Evolutionary conservation across 345 rosid species (phyloP).

Genomic region (Kandelia obovata): DNA sequence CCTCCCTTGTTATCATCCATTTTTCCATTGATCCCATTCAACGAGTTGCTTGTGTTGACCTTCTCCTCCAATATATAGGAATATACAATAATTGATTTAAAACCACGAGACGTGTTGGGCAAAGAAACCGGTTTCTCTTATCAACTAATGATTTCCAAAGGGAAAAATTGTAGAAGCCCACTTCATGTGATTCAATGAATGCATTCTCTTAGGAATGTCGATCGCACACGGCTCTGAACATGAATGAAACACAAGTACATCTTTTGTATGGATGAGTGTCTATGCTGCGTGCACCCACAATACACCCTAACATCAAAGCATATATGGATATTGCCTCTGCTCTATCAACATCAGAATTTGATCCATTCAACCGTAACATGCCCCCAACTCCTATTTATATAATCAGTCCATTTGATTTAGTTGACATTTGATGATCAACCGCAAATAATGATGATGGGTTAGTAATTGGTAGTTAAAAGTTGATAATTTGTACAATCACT

Average conservation of each 20-base stretch:
- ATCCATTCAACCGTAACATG: not conserved
- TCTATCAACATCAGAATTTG: not conserved
- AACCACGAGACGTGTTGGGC: not conserved
- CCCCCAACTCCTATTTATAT: not conserved
- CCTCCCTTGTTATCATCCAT: not conserved
- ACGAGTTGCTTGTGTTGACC: not conserved
- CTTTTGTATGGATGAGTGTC: not conserved
- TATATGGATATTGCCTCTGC: not conserved
- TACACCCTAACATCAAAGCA: not conserved
- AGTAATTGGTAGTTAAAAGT: no score
- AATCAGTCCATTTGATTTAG: not conserved
- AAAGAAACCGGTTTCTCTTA: not conserved
- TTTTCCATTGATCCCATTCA: not conserved
- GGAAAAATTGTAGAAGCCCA: not conserved
- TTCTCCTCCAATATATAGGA: not conserved
- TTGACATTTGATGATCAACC: not conserved
- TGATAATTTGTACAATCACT: no score
- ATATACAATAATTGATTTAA: not conserved
- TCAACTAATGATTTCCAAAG: not conserved
- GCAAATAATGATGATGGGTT: no score
- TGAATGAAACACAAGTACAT: not conserved
- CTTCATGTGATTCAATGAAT: constrained; percentile 2
- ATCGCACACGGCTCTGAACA: constrained; percentile 8
- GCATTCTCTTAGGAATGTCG: not conserved
- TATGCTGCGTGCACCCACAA: not conserved